Conservation (phyloP, 805 yeast species). For the Starmera amethionina region DNA sequence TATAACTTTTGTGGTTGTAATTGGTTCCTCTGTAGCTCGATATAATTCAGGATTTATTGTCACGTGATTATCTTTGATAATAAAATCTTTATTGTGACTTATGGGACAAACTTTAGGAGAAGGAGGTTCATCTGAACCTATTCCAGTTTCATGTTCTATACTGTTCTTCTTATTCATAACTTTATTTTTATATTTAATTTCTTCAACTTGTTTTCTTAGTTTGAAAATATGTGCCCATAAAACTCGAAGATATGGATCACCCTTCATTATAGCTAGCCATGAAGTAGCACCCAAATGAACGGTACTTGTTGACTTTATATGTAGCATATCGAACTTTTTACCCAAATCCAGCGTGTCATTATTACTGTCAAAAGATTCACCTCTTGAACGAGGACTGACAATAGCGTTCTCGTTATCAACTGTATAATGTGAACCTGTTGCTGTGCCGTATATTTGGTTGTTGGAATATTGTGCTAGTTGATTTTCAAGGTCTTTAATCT, state of each 20-base stretch:
- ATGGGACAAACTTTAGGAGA: too few relatives aligned
- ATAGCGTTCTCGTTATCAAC: background rate
- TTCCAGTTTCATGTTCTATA: background rate
- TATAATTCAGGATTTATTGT: too few relatives aligned
- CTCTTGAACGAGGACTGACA: slow-evolving; percentile 3
- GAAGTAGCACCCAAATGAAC: slow-evolving; percentile 43
- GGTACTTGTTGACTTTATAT: slow-evolving; percentile 31
- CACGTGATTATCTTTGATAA: too few relatives aligned
- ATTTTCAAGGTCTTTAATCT: slow-evolving; percentile 42
- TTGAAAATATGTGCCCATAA: slow-evolving; percentile 41
- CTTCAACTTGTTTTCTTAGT: slow-evolving; percentile 26
- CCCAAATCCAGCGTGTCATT: slow-evolving; percentile 25
- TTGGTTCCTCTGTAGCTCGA: too few relatives aligned
- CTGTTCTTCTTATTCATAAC: background rate
- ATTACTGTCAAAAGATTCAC: slow-evolving; percentile 1
- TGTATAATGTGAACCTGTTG: background rate
- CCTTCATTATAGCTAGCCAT: slow-evolving; percentile 50
- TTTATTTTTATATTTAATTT: slow-evolving; percentile 10
- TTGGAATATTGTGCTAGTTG: slow-evolving; percentile 20
- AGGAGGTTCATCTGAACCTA: too few relatives aligned
- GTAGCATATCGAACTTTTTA: slow-evolving; percentile 34
- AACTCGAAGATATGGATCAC: slow-evolving; percentile 45
- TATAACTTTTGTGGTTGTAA: too few relatives aligned
- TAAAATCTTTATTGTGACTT: too few relatives aligned
- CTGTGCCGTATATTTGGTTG: too few relatives aligned